Conservation (phyloP, 441 rosid species). For the Erysimum pusillum region DNA sequence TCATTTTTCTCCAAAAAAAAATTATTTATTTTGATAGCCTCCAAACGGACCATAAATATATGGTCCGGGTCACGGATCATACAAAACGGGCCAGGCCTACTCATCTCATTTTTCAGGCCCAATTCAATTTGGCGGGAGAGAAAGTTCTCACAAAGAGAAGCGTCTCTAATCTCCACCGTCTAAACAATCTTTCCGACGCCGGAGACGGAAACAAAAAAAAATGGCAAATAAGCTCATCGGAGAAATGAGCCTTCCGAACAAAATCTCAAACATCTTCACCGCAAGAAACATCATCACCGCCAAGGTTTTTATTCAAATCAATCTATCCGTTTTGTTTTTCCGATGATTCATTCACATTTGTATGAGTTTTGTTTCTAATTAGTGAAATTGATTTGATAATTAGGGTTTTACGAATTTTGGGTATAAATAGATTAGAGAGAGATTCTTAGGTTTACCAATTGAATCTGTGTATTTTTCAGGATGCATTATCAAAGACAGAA, state of each 20-base stretch:
- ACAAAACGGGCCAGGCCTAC: background rate
- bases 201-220: conserved; percentile 20
- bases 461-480: conserved; percentile 47
- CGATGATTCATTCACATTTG: background rate
- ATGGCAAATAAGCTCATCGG: conserved; percentile 78
- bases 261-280: conserved; percentile 67
- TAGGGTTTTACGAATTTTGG: background rate
- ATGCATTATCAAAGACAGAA: conserved; percentile 79
- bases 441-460: background rate
- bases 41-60: too few relatives aligned
- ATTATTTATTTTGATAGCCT: background rate
- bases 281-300: conserved; percentile 80
- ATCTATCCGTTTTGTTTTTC: background rate
- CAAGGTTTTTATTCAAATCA: conserved; percentile 53
- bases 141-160: too few relatives aligned
- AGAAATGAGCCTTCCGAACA: conserved; percentile 64
- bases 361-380: background rate
- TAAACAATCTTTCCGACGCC: conserved; percentile 1
- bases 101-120: too few relatives aligned
- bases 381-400: background rate
- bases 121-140: conserved; percentile 56
- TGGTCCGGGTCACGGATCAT: background rate
- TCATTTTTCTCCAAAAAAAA: too few relatives aligned
- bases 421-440: background rate
- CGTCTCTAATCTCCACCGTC: conserved; percentile 5